Evolutionary conservation across 1,139 yeast species (phyloP).

Genomic region (Blastobotrys niveus): DNA sequence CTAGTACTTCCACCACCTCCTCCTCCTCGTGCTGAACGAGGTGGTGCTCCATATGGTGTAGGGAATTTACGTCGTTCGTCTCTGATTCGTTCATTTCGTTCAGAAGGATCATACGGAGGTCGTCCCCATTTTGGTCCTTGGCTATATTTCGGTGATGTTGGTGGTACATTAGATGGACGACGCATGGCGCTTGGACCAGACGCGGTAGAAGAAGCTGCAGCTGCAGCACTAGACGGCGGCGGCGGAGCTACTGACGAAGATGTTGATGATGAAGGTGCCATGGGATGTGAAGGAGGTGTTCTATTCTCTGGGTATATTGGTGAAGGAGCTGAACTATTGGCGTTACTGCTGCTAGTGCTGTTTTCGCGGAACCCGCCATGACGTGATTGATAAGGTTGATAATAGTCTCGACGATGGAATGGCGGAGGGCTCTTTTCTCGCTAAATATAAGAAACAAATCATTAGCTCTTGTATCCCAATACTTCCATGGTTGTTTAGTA

Average conservation of each 20-base stretch:
- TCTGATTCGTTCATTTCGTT: neutral
- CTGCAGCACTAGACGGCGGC: too few species aligned
- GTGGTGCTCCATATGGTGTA: conserved; percentile 13
- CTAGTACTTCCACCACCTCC: neutral
- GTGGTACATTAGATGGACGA: conserved; percentile 3
- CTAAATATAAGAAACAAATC: too few species aligned
- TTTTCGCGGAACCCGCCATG: too few species aligned
- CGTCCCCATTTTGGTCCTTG: conserved; percentile 3
- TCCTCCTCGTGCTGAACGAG: conserved; percentile 3
- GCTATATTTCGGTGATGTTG: conserved; percentile 12
- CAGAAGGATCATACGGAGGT: conserved; percentile 7
- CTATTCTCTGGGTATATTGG: conserved; percentile 3
- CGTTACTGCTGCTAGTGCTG: too few species aligned
- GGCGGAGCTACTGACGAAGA: neutral
- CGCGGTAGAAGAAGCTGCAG: too few species aligned
- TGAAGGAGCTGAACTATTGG: too few species aligned
- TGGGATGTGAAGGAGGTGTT: neutral
- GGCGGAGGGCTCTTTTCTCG: conserved; percentile 4
- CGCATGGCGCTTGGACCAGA: too few species aligned
- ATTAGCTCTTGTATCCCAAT: too few species aligned
- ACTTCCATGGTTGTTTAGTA: neutral
- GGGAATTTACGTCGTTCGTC: conserved; percentile 15
- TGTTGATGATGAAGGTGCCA: neutral
- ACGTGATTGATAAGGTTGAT: conserved; percentile 10
- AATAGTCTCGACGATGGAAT: conserved; percentile 9